These are phyloP conservation scores for Mortierella sp. DNA, from an alignment of 371 early-diverging fungal species.

Conservation along the genomic window DNA sequence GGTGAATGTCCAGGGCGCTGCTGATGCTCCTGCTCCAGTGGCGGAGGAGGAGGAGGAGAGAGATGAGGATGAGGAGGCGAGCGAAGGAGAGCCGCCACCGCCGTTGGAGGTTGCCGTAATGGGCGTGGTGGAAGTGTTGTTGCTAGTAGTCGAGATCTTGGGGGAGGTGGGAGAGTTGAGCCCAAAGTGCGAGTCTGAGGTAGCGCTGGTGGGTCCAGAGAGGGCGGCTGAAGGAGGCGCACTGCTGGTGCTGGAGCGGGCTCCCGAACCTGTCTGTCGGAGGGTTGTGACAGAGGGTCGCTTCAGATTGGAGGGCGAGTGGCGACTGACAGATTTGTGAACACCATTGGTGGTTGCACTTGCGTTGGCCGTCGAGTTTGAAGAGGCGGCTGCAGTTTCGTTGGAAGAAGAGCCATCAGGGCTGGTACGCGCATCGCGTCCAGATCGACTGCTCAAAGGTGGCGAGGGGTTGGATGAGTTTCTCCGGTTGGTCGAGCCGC, in stretches of 20 bases:
- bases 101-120: conserved; percentile 11
- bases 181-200: conserved; percentile 27
- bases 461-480: conserved; percentile 44
- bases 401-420: conserved; percentile 19
- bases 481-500: conserved; percentile 21
- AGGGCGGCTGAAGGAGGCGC: neutral
- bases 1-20: neutral
- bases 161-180: conserved; percentile 40
- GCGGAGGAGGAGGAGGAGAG: neutral
- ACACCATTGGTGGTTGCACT: neutral
- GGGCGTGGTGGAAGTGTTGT: neutral
- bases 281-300: conserved; percentile 37
- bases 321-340: neutral
- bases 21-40: no score
- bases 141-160: conserved; percentile 18
- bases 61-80: conserved; percentile 4
- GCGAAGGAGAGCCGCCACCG: neutral
- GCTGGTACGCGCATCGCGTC: conserved; percentile 26
- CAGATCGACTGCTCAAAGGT: conserved; percentile 20
- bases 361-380: neutral
- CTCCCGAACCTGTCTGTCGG: neutral
- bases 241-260: conserved; percentile 8
- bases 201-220: conserved; percentile 15
- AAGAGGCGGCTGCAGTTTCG: neutral
- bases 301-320: conserved; percentile 26